Base-by-base conservation (phyloP, 768 basidiomycete species). In the Cystobasidium onofrii region DNA sequence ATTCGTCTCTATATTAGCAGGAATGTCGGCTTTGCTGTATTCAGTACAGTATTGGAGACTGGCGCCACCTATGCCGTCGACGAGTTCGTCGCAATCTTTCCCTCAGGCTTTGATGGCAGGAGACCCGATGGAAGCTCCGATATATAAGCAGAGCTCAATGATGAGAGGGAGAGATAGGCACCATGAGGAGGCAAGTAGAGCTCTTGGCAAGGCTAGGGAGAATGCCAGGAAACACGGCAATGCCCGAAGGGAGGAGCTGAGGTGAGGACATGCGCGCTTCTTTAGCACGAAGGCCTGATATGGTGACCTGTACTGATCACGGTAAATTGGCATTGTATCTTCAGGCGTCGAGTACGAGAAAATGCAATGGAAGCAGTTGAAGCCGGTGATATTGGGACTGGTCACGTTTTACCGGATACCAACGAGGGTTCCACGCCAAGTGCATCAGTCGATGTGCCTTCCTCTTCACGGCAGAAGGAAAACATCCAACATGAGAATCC, bases 41-140 rank as follows among this genome's bases (percentile, higher is more conserved):
- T 71, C 69, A 1, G 55, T 71, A 10, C 69, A 71, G 39, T 71
- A 54, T 31, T 71, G 69, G 69, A 12, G 69, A 36, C 55, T 71
- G 1, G 69, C 69, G 20, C 69, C 69, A 4, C 52, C 69, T 23
- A 20, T 71, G 29, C 69, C 69, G 13, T 27, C 50, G 7, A 54
- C 15, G 15, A 41, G 36, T 15, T 36, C 63, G 25, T 34, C 33
- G 2, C 23, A 27, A 10, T 39, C 36, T 6, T 39, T 46, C 63
- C 63, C 63, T 12, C 57, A 60, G 15, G 54, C 23, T 29, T 39
- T 71, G 10, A 55, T 71, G n/a, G 69, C 69, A 20, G 55, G 69
- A 31, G 69, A 71, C 31, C 69, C 69, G 13, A 71, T 54, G 36
- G 69, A 71, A 34, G 69, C 69, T 3, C 69, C 69, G 7, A 71